Percentiles rank a stretch among this genome's conserved stretches.
Evolutionary conservation across 257 asterid species (phyloP).

Genomic region (Sherardia arvensis): DNA sequence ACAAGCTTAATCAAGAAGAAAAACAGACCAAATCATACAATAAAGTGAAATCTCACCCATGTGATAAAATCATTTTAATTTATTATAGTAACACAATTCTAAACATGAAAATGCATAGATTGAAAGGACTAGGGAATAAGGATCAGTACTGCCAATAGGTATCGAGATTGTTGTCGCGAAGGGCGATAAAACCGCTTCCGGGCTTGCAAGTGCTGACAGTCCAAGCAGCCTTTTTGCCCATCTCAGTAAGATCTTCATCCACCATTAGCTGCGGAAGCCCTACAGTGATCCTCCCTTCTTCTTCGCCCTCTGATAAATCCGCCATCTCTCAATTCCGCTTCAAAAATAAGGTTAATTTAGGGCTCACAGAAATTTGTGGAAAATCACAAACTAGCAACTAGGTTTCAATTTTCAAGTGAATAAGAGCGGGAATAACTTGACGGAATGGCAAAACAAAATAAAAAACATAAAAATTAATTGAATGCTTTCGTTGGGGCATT

Average conservation of each 20-base stretch:
- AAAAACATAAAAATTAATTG: neutral
- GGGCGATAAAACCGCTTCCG: constrained; percentile 72
- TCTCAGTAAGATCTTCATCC: constrained; percentile 78
- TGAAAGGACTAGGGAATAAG: neutral
- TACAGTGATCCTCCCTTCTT: constrained; percentile 73
- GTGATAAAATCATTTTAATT: no score
- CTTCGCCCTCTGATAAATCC: constrained; percentile 82
- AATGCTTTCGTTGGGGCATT: constrained; percentile 1
- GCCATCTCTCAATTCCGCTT: constrained; percentile 39
- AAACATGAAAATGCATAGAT: neutral
- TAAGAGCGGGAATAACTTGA: neutral
- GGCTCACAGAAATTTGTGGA: neutral
- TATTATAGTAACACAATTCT: neutral
- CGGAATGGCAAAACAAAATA: neutral
- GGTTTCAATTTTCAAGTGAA: neutral
- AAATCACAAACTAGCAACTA: neutral
- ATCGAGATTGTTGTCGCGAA: constrained; percentile 86
- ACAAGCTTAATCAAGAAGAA: no score
- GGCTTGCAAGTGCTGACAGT: constrained; percentile 96
- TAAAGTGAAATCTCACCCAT: no score
- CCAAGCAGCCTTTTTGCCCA: constrained; percentile 95
- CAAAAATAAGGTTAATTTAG: neutral
- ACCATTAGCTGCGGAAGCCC: constrained; percentile 56
- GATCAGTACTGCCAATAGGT: constrained; percentile 79
- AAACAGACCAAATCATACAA: no score